These are phyloP conservation scores for Melastoma malabathricum DNA, from an alignment of 345 rosid species.

Conservation along the genomic window DNA sequence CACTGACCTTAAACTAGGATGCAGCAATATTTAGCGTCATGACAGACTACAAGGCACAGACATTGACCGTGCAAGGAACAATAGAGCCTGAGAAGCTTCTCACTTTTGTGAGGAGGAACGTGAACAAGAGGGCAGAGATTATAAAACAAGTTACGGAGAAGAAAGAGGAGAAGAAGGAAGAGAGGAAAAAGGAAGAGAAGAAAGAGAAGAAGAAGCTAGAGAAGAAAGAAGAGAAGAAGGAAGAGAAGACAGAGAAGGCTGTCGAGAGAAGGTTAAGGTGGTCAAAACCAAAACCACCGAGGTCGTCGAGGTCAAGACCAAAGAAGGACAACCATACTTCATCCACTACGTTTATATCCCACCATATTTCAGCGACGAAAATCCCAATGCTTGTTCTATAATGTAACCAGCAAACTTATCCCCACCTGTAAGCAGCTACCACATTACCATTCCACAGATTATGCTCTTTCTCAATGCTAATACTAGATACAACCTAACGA, in stretches of 20 bases:
- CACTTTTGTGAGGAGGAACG: conserved; percentile 33
- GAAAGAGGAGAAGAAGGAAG: conserved; percentile 19
- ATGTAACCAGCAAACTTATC: conserved; percentile 12
- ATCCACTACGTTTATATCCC: conserved; percentile 74
- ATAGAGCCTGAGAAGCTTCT: conserved; percentile 44
- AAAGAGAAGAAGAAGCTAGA: conserved; percentile 23
- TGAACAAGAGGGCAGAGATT: conserved; percentile 62
- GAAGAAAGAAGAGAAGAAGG: conserved; percentile 23
- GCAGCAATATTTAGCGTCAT: conserved; percentile 54
- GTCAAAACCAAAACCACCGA: conserved; percentile 8
- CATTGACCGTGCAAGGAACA: conserved; percentile 51
- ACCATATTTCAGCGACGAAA: conserved; percentile 77
- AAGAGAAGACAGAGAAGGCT: conserved; percentile 9
- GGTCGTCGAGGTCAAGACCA: conserved; percentile 29
- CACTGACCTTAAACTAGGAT: background rate
- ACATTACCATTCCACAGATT: too few relatives aligned
- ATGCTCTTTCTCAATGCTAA: too few relatives aligned
- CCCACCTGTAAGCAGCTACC: background rate
- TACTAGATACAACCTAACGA: too few relatives aligned
- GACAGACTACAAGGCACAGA: conserved; percentile 55
- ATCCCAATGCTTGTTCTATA: conserved; percentile 66
- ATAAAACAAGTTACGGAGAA: conserved; percentile 24
- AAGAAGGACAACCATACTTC: conserved; percentile 50
- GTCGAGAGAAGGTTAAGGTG: conserved; percentile 18
- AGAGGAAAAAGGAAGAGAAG: conserved; percentile 11